phyloP scores from a whole-genome alignment of 75 land plant genomes.

The Selaginella tamariscina region DNA sequence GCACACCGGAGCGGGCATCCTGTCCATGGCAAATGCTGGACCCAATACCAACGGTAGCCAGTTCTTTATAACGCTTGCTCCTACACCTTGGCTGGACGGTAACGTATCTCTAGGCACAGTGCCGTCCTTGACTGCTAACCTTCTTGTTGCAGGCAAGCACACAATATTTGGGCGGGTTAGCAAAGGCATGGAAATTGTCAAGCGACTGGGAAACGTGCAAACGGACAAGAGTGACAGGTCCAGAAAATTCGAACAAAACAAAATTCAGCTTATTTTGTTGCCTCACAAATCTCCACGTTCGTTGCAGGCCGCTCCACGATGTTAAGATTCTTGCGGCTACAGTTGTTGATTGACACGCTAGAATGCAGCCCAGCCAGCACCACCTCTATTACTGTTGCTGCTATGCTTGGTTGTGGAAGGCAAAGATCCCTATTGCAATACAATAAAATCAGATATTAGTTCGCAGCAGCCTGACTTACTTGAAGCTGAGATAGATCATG shows the following conservation, averaged over 20 bases:
- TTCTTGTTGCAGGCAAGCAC: slow-evolving; percentile 59
- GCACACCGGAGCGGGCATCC: slow-evolving; percentile 86
- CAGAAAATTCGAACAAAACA: no score
- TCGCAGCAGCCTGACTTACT: slow-evolving; percentile 27
- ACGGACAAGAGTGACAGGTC: slow-evolving; percentile 84
- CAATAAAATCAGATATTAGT: background rate
- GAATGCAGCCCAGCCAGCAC: slow-evolving; percentile 19
- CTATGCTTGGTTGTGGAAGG: background rate
- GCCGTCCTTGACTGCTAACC: slow-evolving; percentile 1
- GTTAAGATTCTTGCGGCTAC: slow-evolving; percentile 22
- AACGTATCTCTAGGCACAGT: slow-evolving; percentile 4
- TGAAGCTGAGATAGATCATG: slow-evolving; percentile 72
- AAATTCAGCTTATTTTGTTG: background rate
- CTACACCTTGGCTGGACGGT: slow-evolving; percentile 73
- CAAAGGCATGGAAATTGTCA: slow-evolving; percentile 81
- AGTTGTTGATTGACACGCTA: slow-evolving; percentile 17
- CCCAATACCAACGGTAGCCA: slow-evolving; percentile 92
- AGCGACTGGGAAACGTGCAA: slow-evolving; percentile 83
- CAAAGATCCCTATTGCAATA: slow-evolving; percentile 1
- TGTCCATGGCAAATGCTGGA: slow-evolving; percentile 95
- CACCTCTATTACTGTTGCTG: background rate
- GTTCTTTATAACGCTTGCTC: slow-evolving; percentile 81
- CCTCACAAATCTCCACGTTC: background rate
- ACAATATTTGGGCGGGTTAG: slow-evolving; percentile 90
- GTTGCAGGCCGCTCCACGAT: slow-evolving; percentile 24